Evolutionary conservation across 495 filamentous ascomycete genomes (phyloP), one percentile per base, ranked within the genome.

Genomic region (Trichocladium uniseriatum): DNA sequence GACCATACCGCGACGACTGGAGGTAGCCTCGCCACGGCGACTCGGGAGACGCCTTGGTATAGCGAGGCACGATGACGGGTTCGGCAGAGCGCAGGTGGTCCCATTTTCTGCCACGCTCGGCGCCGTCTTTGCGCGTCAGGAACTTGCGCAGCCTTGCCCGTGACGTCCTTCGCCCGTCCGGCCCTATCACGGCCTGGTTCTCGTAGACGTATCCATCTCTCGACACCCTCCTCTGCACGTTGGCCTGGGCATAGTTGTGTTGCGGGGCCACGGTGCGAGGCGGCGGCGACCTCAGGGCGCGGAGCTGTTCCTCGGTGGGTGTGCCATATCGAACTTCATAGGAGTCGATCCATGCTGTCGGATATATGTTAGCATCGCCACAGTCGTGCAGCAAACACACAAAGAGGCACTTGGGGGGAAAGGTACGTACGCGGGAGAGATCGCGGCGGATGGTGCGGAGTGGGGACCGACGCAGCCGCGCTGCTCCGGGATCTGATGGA

Each of bases 191-290:
- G 10, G 48, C 60, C 27, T 63, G 58, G 41, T 62, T 61, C 55
- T 67, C 68, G 51, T 76, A 69, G 6, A 78, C 63, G 45, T 62
- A 79, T n/a, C 76, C 76, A 63, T 79, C 76, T 38, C 67, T 65
- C 0, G 76, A 79, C 6, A 77, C 62, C 38, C 74, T 65, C 38
- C 73, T 67, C 55, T 59, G 61, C 55, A 60, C 64, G 39, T 54
- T 24, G 54, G 72, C 61, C 7, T 80, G 78, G 5, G 68, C 68
- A 57, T 75, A 67, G 50, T 84, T 79, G 63, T 82, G 81, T 18
- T 83, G 80, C 15, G 83, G 72, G 14, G 77, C 67, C 19, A 76
- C 58, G 14, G 78, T 70, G 34, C 68, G 74, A 28, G 69, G 62
- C 8, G 79, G 80, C n/a, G 65, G 63, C 6, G 49, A 27, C 32